phyloP scores from a whole-genome alignment of 768 basidiomycete species.

The Boletus sensibilis region DNA sequence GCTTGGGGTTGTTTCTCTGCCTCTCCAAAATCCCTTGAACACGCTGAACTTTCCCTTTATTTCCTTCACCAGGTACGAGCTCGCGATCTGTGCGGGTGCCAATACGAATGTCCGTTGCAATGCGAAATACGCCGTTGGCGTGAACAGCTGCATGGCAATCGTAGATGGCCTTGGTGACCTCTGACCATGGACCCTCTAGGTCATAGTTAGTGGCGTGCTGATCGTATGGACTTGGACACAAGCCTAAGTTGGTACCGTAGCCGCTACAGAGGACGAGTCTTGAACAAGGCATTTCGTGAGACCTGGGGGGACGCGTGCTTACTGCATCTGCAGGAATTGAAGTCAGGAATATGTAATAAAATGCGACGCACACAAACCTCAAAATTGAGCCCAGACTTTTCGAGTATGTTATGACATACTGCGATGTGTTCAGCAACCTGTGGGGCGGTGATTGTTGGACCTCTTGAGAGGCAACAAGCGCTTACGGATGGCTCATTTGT shows the following conservation, averaged over 20 bases:
- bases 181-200: constrained; percentile 79
- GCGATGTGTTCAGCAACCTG: constrained; percentile 78
- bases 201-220: neutral
- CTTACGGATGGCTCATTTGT: constrained; percentile 69
- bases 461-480: constrained; percentile 4
- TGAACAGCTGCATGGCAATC: constrained; percentile 90
- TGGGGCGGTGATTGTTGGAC: neutral
- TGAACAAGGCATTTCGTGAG: constrained; percentile 36
- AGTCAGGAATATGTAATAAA: neutral
- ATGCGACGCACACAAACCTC: constrained; percentile 48
- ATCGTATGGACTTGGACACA: constrained; percentile 9
- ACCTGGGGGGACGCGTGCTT: constrained; percentile 14
- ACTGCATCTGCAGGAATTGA: constrained; percentile 36
- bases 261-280: constrained; percentile 47
- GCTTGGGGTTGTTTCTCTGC: constrained; percentile 6
- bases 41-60: constrained; percentile 74
- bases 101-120: constrained; percentile 93
- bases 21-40: constrained; percentile 75
- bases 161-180: constrained; percentile 84
- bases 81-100: constrained; percentile 81
- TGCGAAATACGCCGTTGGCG: constrained; percentile 65
- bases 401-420: constrained; percentile 79
- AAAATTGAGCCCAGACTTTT: constrained; percentile 79
- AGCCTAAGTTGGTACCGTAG: constrained; percentile 89
- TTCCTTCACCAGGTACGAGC: constrained; percentile 63